Evolutionary conservation across 2,329 filamentous ascomycete species (phyloP), one percentile per base, ranked within the genome.

Genomic region (Tolypocladium album): DNA sequence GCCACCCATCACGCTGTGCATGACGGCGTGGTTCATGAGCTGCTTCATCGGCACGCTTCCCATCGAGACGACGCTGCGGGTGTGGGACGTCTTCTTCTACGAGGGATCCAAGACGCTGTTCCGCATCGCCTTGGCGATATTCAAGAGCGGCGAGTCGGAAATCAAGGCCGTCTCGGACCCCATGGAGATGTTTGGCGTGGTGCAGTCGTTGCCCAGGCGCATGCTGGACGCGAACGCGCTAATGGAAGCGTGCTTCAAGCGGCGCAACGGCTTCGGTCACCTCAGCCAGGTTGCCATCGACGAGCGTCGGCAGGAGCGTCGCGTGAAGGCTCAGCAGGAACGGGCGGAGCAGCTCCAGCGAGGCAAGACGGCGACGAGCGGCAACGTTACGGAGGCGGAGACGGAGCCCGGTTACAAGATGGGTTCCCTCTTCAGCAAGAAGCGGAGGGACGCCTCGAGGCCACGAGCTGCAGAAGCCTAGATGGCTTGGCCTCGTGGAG

Each of bases 21-120:
- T 94, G 73, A 96, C 92, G 12, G 90, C 92, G 4, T 97, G 93
- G 93, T 95, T 97, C 73, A 97, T 97, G 93, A 95, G 90, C 56
- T 89, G 94, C 67, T 97, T 94, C 72, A 94, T 97, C 62, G 92
- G 92, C 58, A 96, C 90, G 0, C 78, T 97, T 22, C 93, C 93
- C 2, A 92, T 96, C 63, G 93, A 97, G 75, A 91, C 88, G 22
- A 93, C 92, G 0, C 82, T 97, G 22, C 88, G 93, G 9, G 90
- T 97, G 1, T 97, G 93, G 93, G 93, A 97, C 67, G 85, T 91
- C 1, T 92, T 97, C 70, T 96, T 97, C 72, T 96, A 95, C 73
- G 93, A 97, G 74, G 93, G 93, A 4, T 92, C 89, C 56, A 95
- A 94, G 72, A 96, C 92, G 0, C 83, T 97, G 8, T 97, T 97